Conservation (phyloP, 2,329 filamentous ascomycete genomes). For the Sclerotinia nivalis region DNA sequence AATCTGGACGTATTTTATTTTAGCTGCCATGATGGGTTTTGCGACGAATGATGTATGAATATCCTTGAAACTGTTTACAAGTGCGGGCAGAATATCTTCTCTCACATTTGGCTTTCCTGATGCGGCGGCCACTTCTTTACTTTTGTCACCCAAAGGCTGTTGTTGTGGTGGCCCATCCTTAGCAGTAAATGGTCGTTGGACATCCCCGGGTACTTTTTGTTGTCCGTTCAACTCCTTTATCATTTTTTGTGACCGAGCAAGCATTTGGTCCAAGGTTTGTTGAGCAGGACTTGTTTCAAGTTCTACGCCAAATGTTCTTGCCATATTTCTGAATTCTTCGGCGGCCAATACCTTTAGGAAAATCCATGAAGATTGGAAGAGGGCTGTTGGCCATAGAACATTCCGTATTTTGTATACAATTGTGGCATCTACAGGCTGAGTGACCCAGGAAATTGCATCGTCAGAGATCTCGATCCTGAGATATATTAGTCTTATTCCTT, state of each 20-base stretch:
- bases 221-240: conserved; percentile 12
- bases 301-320: conserved; percentile 50
- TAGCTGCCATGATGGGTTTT: conserved; percentile 37
- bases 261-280: conserved; percentile 31
- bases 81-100: not conserved
- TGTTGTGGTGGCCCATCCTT: conserved; percentile 31
- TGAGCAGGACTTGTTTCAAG: conserved; percentile 27
- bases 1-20: conserved; percentile 29
- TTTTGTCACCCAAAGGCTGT: conserved; percentile 24
- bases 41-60: conserved; percentile 35
- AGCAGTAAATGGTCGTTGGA: conserved; percentile 23
- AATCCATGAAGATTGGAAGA: conserved; percentile 53
- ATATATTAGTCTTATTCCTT: conserved; percentile 32
- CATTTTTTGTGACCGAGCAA: conserved; percentile 10
- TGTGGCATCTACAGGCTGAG: conserved; percentile 51
- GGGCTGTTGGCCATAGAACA: conserved; percentile 55
- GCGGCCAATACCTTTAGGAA: conserved; percentile 52
- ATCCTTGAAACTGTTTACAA: not conserved
- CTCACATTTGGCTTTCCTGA: conserved; percentile 6
- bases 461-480: conserved; percentile 52
- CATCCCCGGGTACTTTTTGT: conserved; percentile 9
- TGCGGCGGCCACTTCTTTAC: conserved; percentile 24
- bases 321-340: conserved; percentile 47
- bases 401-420: conserved; percentile 50
- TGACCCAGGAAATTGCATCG: conserved; percentile 51